Conservation (phyloP, 164 flowering plant genomes). For the Paratinospora sagittata region DNA sequence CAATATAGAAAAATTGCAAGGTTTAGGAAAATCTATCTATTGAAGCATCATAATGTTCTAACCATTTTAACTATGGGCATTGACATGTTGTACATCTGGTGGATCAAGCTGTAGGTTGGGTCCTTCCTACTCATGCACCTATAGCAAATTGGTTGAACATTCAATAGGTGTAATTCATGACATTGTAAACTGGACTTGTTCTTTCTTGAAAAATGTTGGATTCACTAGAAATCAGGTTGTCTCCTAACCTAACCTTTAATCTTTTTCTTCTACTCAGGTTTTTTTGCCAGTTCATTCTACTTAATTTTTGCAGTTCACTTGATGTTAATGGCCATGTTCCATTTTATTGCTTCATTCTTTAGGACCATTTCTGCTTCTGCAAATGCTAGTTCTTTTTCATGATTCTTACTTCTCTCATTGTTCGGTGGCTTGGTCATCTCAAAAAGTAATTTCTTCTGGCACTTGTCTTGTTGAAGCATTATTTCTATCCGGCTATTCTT, state of each 20-base stretch:
- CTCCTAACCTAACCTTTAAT: not conserved
- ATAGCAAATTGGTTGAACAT: no score
- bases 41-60: no score
- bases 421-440: slow-evolving; percentile 62
- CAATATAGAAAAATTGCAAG: no score
- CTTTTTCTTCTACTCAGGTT: slow-evolving; percentile 38
- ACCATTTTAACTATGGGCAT: no score
- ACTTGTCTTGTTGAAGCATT: not conserved
- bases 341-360: slow-evolving; percentile 51
- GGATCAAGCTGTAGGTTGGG: no score
- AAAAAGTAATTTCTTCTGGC: slow-evolving; percentile 24
- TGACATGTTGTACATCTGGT: no score
- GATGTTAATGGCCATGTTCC: slow-evolving; percentile 51
- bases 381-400: slow-evolving; percentile 39
- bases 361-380: slow-evolving; percentile 41
- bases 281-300: slow-evolving; percentile 51
- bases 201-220: no score
- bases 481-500: not conserved
- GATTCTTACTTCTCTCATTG: slow-evolving; percentile 27
- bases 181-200: no score
- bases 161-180: no score
- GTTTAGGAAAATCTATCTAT: no score
- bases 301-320: slow-evolving; percentile 55
- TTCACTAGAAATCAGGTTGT: no score
- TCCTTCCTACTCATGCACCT: no score